A percentile compares a stretch with the other conserved stretches of the same genome.
phyloP scores from a whole-genome alignment of 345 rosid species.

The Gossypium raimondii region DNA sequence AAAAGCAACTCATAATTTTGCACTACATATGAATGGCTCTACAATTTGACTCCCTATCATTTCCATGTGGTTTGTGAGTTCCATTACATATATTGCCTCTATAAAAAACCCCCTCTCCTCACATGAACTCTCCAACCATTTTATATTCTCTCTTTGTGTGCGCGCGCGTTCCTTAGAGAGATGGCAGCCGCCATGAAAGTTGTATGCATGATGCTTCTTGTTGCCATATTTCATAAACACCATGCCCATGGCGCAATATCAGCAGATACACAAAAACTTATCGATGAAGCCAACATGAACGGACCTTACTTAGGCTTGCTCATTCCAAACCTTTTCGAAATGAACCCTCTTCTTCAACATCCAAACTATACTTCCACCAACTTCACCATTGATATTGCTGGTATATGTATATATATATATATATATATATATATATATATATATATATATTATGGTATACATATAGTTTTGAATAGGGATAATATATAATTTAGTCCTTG shows the following conservation, averaged over 20 bases:
- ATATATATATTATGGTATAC: too few relatives aligned
- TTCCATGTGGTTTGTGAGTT: too few relatives aligned
- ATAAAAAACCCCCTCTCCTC: background rate
- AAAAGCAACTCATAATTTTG: too few relatives aligned
- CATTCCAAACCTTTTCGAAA: slow-evolving; percentile 22
- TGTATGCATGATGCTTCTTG: background rate
- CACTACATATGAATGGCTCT: too few relatives aligned
- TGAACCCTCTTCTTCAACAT: slow-evolving; percentile 26
- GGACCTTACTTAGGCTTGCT: slow-evolving; percentile 22
- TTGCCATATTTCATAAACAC: background rate
- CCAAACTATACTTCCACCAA: slow-evolving; percentile 8
- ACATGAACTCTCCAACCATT: background rate
- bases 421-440: background rate
- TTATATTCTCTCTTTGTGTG: too few relatives aligned
- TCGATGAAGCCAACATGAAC: slow-evolving; percentile 8
- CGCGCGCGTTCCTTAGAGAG: background rate
- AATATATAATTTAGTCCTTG: too few relatives aligned
- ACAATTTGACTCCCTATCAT: too few relatives aligned
- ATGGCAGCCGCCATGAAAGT: slow-evolving; percentile 9
- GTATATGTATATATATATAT: background rate
- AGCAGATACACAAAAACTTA: background rate
- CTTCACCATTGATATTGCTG: slow-evolving; percentile 13
- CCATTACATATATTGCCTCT: background rate
- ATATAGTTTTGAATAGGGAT: too few relatives aligned
- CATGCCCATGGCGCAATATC: background rate